These are phyloP conservation scores for Striga asiatica DNA, from an alignment of 257 asterid species.

Conservation along the genomic window DNA sequence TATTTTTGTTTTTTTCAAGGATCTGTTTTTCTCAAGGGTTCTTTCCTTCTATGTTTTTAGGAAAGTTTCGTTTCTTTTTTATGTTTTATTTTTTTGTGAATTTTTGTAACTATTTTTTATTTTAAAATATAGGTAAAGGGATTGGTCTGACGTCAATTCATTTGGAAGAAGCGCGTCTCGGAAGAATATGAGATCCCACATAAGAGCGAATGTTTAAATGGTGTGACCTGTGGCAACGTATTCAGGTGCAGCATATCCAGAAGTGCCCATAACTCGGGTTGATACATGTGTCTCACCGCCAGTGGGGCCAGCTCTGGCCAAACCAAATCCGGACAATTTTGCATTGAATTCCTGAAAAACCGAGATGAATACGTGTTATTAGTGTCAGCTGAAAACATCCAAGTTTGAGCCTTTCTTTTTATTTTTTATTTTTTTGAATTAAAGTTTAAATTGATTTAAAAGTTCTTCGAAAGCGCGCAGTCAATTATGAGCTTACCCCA, in stretches of 20 bases:
- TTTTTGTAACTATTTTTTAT: too few relatives aligned
- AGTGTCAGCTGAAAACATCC: too few relatives aligned
- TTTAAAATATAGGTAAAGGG: too few relatives aligned
- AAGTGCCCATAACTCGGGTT: neutral
- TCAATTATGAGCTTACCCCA: constrained; percentile 35
- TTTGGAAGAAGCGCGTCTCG: too few relatives aligned
- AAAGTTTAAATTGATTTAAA: neutral
- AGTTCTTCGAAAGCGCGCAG: neutral
- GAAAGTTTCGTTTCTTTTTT: too few relatives aligned
- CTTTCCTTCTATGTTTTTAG: too few relatives aligned
- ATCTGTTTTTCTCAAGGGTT: too few relatives aligned
- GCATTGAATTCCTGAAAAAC: neutral
- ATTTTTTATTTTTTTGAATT: too few relatives aligned
- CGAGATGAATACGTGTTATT: neutral
- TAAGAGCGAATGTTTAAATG: neutral
- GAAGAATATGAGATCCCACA: neutral
- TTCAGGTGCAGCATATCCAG: neutral
- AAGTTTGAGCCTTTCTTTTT: too few relatives aligned
- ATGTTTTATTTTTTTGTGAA: too few relatives aligned
- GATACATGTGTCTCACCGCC: neutral
- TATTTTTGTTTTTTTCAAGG: too few relatives aligned
- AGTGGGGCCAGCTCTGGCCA: neutral
- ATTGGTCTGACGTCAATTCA: too few relatives aligned
- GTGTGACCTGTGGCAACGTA: neutral
- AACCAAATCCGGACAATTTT: neutral